These are phyloP conservation scores for Stentor coeruleus DNA, from an alignment of 73 alveolate species.

Conservation along the genomic window DNA sequence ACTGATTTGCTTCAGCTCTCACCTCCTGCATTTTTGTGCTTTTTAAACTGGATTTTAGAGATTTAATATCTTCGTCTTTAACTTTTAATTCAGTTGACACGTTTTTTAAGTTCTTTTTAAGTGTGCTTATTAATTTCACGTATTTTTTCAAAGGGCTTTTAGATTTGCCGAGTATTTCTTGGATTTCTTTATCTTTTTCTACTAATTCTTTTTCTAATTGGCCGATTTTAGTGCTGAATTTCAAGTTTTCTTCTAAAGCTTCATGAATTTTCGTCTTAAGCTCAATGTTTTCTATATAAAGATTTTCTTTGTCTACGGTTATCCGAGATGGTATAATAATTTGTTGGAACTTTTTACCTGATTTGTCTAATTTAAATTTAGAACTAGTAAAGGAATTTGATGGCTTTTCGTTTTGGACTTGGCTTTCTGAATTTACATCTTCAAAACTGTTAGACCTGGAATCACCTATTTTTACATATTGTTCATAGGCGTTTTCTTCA, in stretches of 20 bases:
- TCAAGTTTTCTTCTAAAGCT: not conserved
- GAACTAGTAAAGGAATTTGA: too few relatives aligned
- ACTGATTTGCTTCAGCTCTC: not conserved
- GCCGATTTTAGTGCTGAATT: not conserved
- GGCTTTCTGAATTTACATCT: too few relatives aligned
- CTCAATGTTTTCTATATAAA: not conserved
- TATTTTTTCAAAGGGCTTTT: not conserved
- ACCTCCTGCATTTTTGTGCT: not conserved
- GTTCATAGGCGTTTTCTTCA: too few relatives aligned
- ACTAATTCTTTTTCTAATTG: not conserved
- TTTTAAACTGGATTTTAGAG: too few relatives aligned
- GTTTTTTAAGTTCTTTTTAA: not conserved
- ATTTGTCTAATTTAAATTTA: too few relatives aligned
- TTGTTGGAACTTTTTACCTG: too few relatives aligned
- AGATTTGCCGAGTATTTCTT: not conserved
- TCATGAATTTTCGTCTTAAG: not conserved
- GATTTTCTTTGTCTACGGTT: not conserved
- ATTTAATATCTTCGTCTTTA: not conserved
- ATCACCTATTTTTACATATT: too few relatives aligned
- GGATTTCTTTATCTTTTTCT: not conserved
- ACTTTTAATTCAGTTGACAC: not conserved
- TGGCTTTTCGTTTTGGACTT: too few relatives aligned
- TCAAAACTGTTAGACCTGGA: too few relatives aligned
- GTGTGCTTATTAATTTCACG: not conserved
- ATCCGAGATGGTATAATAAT: not conserved